These are phyloP conservation scores for Syncephalastrum racemosum DNA, from an alignment of 371 early-diverging fungal genomes.

Conservation along the genomic window DNA sequence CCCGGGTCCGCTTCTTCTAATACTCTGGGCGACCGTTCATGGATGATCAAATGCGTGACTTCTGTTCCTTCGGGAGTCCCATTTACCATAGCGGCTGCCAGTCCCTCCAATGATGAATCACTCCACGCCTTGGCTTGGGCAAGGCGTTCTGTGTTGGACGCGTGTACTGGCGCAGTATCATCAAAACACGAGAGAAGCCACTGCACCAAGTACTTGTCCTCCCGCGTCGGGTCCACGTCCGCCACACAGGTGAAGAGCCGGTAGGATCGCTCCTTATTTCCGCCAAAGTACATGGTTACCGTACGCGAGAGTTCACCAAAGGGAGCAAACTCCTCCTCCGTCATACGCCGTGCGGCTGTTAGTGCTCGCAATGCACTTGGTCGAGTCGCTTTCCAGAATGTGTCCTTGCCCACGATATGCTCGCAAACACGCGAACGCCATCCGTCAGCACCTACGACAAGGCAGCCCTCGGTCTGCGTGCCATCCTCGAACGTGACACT, in stretches of 20 bases:
- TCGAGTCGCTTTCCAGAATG: slow-evolving; percentile 8
- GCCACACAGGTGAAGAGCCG: neutral
- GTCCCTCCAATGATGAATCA: neutral
- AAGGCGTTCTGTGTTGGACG: slow-evolving; percentile 9
- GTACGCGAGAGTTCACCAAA: neutral
- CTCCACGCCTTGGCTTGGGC: slow-evolving; percentile 16
- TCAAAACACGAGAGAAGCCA: slow-evolving; percentile 9
- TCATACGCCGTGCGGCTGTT: slow-evolving; percentile 5
- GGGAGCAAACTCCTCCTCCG: neutral
- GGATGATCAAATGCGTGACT: slow-evolving; percentile 1
- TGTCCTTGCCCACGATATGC: slow-evolving; percentile 13
- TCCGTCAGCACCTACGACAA: slow-evolving; percentile 30
- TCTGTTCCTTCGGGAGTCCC: slow-evolving; percentile 2
- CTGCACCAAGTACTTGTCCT: slow-evolving; percentile 4
- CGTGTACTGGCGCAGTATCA: neutral
- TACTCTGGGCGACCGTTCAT: slow-evolving; percentile 15
- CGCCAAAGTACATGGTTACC: slow-evolving; percentile 3
- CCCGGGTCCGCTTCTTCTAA: neutral
- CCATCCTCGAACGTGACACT: slow-evolving; percentile 31
- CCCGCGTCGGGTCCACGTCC: slow-evolving; percentile 9
- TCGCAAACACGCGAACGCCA: slow-evolving; percentile 19
- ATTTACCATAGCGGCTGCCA: neutral
- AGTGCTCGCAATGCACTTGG: slow-evolving; percentile 9
- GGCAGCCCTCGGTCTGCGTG: slow-evolving; percentile 12
- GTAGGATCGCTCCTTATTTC: too few relatives aligned